Conservation (phyloP, 2,329 filamentous ascomycete species). For the Neocucurbitaria cava region DNA sequence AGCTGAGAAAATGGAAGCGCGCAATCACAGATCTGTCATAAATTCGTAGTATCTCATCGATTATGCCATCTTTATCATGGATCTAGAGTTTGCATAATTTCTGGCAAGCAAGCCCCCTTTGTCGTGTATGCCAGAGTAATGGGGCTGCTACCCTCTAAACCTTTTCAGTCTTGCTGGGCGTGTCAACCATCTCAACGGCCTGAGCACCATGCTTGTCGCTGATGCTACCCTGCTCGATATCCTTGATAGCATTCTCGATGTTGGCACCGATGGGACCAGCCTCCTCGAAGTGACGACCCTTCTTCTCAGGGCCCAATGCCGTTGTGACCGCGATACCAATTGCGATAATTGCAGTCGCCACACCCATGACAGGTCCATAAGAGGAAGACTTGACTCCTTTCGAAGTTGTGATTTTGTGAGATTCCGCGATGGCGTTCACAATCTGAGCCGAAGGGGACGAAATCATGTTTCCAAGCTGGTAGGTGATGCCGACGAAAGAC, state of each 20-base stretch:
- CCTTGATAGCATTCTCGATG: constrained; percentile 27
- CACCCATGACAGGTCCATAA: constrained; percentile 77
- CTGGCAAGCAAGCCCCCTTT: background rate
- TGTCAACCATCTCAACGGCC: constrained; percentile 28
- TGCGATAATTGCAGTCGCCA: constrained; percentile 79
- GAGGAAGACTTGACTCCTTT: constrained; percentile 68
- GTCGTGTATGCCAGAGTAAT: too few species aligned
- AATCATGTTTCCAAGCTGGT: constrained; percentile 79
- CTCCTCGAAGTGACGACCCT: constrained; percentile 72
- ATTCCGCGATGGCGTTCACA: constrained; percentile 75
- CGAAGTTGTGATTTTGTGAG: constrained; percentile 55
- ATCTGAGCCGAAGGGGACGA: constrained; percentile 77
- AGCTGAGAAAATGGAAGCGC: too few species aligned
- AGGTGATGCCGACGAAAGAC: constrained; percentile 73
- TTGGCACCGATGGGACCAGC: constrained; percentile 60
- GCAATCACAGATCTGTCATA: too few species aligned
- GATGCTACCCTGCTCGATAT: constrained; percentile 41
- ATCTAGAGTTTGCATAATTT: background rate
- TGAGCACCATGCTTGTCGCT: constrained; percentile 35
- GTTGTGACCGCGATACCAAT: constrained; percentile 72
- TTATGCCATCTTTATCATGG: too few species aligned
- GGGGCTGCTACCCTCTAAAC: background rate
- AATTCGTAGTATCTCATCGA: too few species aligned
- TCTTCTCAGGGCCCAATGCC: constrained; percentile 75
- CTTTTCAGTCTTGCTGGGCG: background rate